phyloP scores from a whole-genome alignment of 1,139 yeast genomes.

The Candida dubliniensis region DNA sequence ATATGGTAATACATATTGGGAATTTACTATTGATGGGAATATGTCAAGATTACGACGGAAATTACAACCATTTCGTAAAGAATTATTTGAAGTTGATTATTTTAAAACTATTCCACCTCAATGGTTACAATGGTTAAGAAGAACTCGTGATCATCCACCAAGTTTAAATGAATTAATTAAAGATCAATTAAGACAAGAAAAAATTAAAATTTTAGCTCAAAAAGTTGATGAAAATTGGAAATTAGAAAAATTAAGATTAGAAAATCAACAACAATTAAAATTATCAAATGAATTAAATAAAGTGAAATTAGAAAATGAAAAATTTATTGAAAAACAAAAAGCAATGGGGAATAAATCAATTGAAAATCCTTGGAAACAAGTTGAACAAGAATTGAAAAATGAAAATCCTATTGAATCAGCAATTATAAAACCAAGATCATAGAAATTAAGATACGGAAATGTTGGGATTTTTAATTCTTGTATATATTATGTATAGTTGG shows the following conservation, averaged over 20 bases:
- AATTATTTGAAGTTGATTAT: constrained; percentile 50
- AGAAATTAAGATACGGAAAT: not conserved
- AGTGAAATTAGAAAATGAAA: constrained; percentile 23
- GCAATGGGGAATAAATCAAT: constrained; percentile 9
- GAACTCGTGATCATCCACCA: constrained; percentile 62
- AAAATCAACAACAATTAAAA: constrained; percentile 32
- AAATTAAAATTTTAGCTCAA: constrained; percentile 55
- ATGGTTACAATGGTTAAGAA: constrained; percentile 81
- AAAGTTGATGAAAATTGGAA: constrained; percentile 65
- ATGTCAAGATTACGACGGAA: constrained; percentile 48
- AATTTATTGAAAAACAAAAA: constrained; percentile 11
- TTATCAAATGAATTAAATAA: constrained; percentile 36
- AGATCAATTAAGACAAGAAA: constrained; percentile 58
- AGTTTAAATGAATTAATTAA: constrained; percentile 57
- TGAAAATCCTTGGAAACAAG: constrained; percentile 39
- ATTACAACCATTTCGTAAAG: constrained; percentile 45
- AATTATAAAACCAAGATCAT: constrained; percentile 29
- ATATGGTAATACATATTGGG: constrained; percentile 86
- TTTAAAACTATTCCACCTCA: constrained; percentile 59
- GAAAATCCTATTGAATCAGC: constrained; percentile 39
- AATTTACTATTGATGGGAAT: constrained; percentile 56
- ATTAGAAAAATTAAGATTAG: constrained; percentile 36
- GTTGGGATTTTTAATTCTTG: not conserved
- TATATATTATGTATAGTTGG: constrained; percentile 1
- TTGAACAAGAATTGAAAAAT: constrained; percentile 30